Evolutionary conservation across 1,284 basidiomycete species (phyloP).

Genomic region (Bjerkandera adusta): DNA sequence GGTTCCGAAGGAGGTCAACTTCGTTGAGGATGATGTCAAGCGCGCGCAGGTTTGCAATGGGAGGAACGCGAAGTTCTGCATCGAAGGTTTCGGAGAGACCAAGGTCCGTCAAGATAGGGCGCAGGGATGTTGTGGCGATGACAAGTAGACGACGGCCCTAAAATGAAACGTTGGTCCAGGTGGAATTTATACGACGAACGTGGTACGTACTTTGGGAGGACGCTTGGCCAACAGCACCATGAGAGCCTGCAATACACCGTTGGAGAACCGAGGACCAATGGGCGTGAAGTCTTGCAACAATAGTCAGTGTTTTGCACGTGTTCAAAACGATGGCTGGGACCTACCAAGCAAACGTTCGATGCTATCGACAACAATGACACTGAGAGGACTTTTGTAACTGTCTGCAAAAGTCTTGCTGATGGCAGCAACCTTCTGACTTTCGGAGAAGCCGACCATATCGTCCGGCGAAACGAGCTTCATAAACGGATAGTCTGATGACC

Average conservation of each 20-base stretch:
- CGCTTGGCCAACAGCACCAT: constrained; percentile 87
- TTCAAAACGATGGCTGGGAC: constrained; percentile 22
- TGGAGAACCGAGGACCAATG: constrained; percentile 95
- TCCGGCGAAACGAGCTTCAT: constrained; percentile 98
- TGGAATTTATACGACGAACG: background rate
- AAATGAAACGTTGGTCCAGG: constrained; percentile 34
- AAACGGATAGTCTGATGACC: constrained; percentile 93
- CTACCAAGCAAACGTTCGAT: constrained; percentile 86
- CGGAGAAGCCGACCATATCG: constrained; percentile 94
- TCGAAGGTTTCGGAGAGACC: constrained; percentile 90
- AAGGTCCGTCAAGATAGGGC: constrained; percentile 86
- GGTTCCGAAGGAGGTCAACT: constrained; percentile 72
- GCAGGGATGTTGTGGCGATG: constrained; percentile 90
- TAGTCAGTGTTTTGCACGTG: constrained; percentile 6
- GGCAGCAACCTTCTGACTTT: constrained; percentile 87
- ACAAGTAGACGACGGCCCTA: constrained; percentile 91
- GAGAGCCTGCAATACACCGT: constrained; percentile 89
- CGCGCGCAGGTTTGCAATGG: constrained; percentile 72
- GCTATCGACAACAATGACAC: constrained; percentile 96
- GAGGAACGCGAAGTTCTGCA: constrained; percentile 83
- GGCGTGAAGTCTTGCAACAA: constrained; percentile 88
- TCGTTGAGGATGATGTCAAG: constrained; percentile 84
- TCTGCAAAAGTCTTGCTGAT: constrained; percentile 96
- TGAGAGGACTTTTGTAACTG: constrained; percentile 96
- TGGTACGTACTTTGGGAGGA: constrained; percentile 84